Base-by-base conservation (phyloP, 2,329 filamentous ascomycete species). In the Leptographium lundbergii region DNA sequence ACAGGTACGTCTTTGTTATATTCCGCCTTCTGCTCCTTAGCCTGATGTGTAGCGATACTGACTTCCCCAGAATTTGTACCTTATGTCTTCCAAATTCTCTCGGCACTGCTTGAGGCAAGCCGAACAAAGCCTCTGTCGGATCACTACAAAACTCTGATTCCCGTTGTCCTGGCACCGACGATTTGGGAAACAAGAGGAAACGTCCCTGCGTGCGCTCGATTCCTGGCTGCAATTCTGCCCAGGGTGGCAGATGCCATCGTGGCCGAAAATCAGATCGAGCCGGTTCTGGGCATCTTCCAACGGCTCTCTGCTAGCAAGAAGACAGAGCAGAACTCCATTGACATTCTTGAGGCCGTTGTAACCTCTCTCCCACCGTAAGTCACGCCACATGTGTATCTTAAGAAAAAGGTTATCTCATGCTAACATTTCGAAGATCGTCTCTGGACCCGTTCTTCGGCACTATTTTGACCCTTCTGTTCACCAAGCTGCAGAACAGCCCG, bases 11-110 rank as follows among this genome's bases (percentile, higher is more conserved):
- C 22, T 29, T 29, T 4, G 36, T 4, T 19, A 32, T 45, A 22
- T 22, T 50, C 34, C 22, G 11, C 22, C n/a, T 50, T 36, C 70
- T 76, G 69, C 75, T n/a, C 6, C 42, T n/a, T 45, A 17, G 14
- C 4, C 17, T 14, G 14, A 39, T 39, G 13, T 14, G 11, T 39
- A 17, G 36, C 9, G 42, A 10, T n/a, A 29, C 48, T 39, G 13
- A 48, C 47, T 17, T 27, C 6, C 64, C 13, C 32, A 87, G 94
- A 99, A 73, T 99, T 99, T 69, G 87, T 90, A 68, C 94, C 92
- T 6, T 99, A 97, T 66, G 85, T 97, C 58, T 96, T 99, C 78
- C 94, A 99, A 70, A 82, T 99, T 42, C 88, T 97, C 63, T 89
- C 92, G 3, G 89, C 92, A 57, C 81, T 99, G 17, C 80, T 99